Conservation (phyloP, 257 asterid species). For the Eucommia ulmoides region DNA sequence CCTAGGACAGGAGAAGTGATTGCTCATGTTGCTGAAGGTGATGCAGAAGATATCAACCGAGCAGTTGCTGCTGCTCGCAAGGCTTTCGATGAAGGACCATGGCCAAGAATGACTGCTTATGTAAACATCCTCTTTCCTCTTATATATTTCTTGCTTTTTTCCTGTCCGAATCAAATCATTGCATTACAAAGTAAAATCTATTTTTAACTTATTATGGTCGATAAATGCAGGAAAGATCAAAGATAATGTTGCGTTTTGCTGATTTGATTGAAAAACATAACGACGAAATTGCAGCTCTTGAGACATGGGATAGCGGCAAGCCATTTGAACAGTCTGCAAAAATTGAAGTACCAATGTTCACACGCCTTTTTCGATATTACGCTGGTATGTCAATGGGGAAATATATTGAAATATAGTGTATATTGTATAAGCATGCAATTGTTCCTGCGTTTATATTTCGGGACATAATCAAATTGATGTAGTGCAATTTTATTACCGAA, state of each 20-base stretch:
- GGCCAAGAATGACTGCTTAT: constrained; percentile 83
- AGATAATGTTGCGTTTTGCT: constrained; percentile 45
- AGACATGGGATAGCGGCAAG: constrained; percentile 78
- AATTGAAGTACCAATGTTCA: constrained; percentile 40
- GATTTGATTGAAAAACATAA: constrained; percentile 53
- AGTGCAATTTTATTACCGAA: too few relatives aligned
- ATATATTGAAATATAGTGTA: background rate
- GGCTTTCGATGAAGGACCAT: constrained; percentile 84
- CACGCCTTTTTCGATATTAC: constrained; percentile 48
- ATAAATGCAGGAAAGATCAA: constrained; percentile 41
- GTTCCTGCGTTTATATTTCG: background rate
- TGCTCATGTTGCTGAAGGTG: constrained; percentile 67
- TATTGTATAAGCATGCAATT: too few relatives aligned
- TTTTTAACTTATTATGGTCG: background rate
- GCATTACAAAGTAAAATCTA: too few relatives aligned
- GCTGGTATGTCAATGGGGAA: constrained; percentile 33
- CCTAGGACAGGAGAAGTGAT: constrained; percentile 70
- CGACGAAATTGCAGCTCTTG: constrained; percentile 58
- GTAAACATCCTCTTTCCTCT: constrained; percentile 15
- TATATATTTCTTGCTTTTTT: background rate
- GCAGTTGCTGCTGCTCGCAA: constrained; percentile 76
- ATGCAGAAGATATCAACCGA: constrained; percentile 51
- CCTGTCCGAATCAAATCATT: background rate
- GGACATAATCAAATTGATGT: too few relatives aligned
- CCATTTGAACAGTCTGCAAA: constrained; percentile 54